phyloP scores from a whole-genome alignment of 352 stramenopile genomes.

The Globisporangium sylvaticum region DNA sequence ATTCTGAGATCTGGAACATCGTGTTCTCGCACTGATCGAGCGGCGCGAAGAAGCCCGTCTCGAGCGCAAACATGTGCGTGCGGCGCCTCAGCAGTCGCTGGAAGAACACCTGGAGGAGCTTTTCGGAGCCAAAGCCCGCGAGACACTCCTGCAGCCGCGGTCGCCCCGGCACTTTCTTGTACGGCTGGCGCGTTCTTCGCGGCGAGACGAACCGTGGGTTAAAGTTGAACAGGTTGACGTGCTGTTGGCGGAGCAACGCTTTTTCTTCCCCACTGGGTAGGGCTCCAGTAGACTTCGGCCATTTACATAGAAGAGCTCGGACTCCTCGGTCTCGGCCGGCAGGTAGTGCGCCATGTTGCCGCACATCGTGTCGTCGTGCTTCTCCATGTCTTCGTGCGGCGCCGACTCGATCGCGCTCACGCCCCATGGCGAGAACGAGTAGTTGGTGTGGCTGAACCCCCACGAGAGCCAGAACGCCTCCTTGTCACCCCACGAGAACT shows the following conservation, averaged over 20 bases:
- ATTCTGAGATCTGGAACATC: conserved; percentile 2
- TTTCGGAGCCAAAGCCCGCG: conserved; percentile 29
- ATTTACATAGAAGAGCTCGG: conserved; percentile 56
- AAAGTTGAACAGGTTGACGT: conserved; percentile 14
- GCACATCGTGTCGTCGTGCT: conserved; percentile 57
- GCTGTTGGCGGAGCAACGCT: conserved; percentile 13
- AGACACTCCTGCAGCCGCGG: conserved; percentile 33
- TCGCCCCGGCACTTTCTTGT: conserved; percentile 7
- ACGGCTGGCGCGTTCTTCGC: not conserved
- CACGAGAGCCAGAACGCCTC: conserved; percentile 76
- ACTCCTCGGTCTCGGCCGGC: conserved; percentile 19
- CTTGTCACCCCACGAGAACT: conserved; percentile 73
- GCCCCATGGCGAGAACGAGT: conserved; percentile 66
- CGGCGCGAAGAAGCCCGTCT: conserved; percentile 17
- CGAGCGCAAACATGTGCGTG: conserved; percentile 31
- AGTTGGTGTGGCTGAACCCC: conserved; percentile 43
- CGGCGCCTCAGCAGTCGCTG: conserved; percentile 28
- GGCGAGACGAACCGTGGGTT: conserved; percentile 8
- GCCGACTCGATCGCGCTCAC: conserved; percentile 43
- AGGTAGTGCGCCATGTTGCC: conserved; percentile 66
- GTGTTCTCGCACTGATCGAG: conserved; percentile 13
- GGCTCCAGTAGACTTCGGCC: conserved; percentile 51
- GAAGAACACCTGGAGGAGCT: conserved; percentile 28
- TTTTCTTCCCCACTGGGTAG: conserved; percentile 31
- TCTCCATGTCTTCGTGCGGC: conserved; percentile 48